Conservation (phyloP, 257 asterid species). For the Paraleonurus japonicus region DNA sequence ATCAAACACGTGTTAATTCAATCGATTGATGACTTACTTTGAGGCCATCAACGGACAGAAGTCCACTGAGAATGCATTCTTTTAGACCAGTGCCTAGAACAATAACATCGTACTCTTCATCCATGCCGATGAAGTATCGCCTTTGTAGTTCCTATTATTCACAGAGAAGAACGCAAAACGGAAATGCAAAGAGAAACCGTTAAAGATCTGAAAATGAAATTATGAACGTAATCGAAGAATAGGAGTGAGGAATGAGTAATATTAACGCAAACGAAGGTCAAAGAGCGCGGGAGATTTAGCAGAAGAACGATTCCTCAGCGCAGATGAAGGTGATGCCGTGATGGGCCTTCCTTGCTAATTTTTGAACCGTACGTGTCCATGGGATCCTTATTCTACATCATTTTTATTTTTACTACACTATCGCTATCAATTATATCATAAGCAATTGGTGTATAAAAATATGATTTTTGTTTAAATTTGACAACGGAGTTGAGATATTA, state of each 20-base stretch:
- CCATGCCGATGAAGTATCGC: constrained; percentile 42
- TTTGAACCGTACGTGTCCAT: constrained; percentile 18
- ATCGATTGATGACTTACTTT: constrained; percentile 39
- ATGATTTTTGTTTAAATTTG: too few relatives aligned
- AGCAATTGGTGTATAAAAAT: too few relatives aligned
- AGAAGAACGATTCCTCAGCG: constrained; percentile 42
- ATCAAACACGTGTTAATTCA: background rate
- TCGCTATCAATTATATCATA: too few relatives aligned
- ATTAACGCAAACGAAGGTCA: constrained; percentile 23
- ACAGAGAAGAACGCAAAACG: background rate
- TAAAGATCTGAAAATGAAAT: constrained; percentile 13
- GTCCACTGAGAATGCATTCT: constrained; percentile 93
- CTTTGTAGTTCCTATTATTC: background rate
- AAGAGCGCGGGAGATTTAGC: constrained; percentile 35
- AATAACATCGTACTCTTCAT: constrained; percentile 91
- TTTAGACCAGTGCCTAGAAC: constrained; percentile 97
- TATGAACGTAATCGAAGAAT: constrained; percentile 15
- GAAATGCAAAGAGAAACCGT: background rate
- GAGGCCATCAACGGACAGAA: constrained; percentile 87
- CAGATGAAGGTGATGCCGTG: constrained; percentile 22
- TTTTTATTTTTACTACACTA: too few relatives aligned
- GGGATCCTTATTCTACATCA: background rate
- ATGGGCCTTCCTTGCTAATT: background rate
- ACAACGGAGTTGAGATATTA: too few relatives aligned
- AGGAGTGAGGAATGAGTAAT: constrained; percentile 13